phyloP scores from a whole-genome alignment of 2,329 filamentous ascomycete genomes.

The Fusarium sp. region DNA sequence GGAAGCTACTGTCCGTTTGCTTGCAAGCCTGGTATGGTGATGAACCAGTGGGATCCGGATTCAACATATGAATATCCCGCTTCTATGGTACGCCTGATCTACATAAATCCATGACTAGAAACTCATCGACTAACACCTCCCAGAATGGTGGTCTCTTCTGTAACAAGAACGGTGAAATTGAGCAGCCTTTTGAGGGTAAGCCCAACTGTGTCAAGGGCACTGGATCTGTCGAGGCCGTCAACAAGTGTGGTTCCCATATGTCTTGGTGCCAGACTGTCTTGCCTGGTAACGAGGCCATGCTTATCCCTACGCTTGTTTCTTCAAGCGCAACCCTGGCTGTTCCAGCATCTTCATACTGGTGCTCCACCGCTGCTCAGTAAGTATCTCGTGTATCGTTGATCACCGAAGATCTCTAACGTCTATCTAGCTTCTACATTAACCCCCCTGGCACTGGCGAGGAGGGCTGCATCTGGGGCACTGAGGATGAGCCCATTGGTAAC shows the following conservation, averaged over 20 bases:
- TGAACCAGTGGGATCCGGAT: conserved; percentile 82
- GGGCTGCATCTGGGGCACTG: conserved; percentile 81
- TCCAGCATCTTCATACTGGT: conserved; percentile 80
- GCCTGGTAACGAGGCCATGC: conserved; percentile 85
- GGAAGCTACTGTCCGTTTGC: conserved; percentile 83
- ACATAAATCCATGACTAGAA: background rate
- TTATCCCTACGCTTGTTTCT: conserved; percentile 81
- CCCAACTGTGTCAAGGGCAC: conserved; percentile 80
- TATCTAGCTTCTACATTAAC: conserved; percentile 82
- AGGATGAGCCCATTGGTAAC: conserved; percentile 76
- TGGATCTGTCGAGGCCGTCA: conserved; percentile 75
- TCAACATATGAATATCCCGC: conserved; percentile 78
- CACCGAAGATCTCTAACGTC: conserved; percentile 46
- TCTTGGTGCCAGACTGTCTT: conserved; percentile 86
- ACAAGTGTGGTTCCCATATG: conserved; percentile 73
- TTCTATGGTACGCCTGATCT: conserved; percentile 74
- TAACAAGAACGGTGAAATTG: conserved; percentile 74
- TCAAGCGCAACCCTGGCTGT: conserved; percentile 75
- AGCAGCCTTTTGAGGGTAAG: conserved; percentile 77
- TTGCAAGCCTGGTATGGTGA: conserved; percentile 81
- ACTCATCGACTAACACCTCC: conserved; percentile 23
- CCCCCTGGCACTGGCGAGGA: conserved; percentile 75
- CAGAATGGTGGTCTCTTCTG: conserved; percentile 84
- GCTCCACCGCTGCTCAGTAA: conserved; percentile 80
- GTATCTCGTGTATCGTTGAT: conserved; percentile 46